Base-by-base conservation (phyloP, 352 stramenopile species). In the Pythium myriotylum region DNA sequence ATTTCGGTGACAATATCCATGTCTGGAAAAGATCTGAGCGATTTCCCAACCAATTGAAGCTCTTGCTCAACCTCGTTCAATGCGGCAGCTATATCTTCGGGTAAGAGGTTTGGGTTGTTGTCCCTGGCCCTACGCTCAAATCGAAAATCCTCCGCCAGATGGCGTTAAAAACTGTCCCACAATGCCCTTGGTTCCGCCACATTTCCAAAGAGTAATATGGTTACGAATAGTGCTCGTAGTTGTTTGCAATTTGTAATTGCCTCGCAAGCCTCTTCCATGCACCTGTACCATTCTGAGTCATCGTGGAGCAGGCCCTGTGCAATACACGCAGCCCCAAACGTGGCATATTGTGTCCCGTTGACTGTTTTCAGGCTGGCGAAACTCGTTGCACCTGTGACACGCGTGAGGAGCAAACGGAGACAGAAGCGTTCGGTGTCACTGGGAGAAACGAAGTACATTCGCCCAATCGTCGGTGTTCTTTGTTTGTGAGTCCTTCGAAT, bases 241-340 rank as follows among this genome's bases (percentile, higher is more conserved):
- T 52, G 24, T 1, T 22, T 16, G 45, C 0, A 39, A 14, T 52
- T 52, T 13, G 45, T 52, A 17, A 49, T 29, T 0, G 19, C 3
- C 8, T 19, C 5, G 29, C 13, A 17, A 52, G 32, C 22, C 13
- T 68, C 33, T 10, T 51, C 45, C 45, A 52, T 52, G 3, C 45
- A 39, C 5, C 45, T 17, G 23, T 42, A 43, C 48, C 27, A 54
- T 29, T 54, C 48, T n/a, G 29, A 27, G 48, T 43, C 48, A 29
- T 43, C 48, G n/a, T 43, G 27, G 0, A 54, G 1, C 9, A 54
- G 19, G 3, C 48, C 48, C 5, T 42, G 48, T 12, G 48, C 27
- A 26, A 24, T 29, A 10, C 48, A 54, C 17, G 48, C 48, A 17
- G 9, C 48, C 26, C 48, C 48, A 20, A 54, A 54, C 5, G 3